phyloP scores from a whole-genome alignment of 805 yeast species.

The Wickerhamomyces pijperi region DNA sequence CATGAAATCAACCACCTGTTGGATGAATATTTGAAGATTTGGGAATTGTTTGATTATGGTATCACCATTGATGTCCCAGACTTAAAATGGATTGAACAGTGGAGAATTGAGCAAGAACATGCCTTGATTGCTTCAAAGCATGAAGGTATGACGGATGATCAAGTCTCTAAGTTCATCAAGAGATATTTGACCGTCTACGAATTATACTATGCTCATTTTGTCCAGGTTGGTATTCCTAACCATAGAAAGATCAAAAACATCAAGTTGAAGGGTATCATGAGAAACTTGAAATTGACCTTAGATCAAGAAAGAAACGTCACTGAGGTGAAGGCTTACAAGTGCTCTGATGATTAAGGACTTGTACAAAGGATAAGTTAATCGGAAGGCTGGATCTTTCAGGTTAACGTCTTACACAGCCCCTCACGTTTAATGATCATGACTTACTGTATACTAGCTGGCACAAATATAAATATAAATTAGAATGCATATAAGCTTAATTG shows the following conservation, averaged over 20 bases:
- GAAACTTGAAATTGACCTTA: constrained; percentile 11
- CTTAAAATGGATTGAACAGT: constrained; percentile 52
- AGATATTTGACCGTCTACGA: constrained; percentile 83
- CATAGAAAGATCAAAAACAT: constrained; percentile 8
- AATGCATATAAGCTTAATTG: too few relatives aligned
- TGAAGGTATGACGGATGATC: constrained; percentile 67
- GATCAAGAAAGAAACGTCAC: constrained; percentile 9
- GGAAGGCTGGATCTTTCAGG: neutral
- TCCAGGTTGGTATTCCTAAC: constrained; percentile 18
- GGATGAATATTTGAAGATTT: constrained; percentile 34
- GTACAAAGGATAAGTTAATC: too few relatives aligned
- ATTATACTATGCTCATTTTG: constrained; percentile 44
- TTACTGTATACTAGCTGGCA: too few relatives aligned
- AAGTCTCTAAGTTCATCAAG: constrained; percentile 60
- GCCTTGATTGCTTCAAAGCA: constrained; percentile 43
- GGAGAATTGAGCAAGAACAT: constrained; percentile 70
- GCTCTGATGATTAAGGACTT: neutral
- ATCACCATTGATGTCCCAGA: constrained; percentile 51
- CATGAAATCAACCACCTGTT: constrained; percentile 42
- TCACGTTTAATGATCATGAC: too few relatives aligned
- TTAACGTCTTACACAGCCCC: too few relatives aligned
- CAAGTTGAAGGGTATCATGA: constrained; percentile 6
- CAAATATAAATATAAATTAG: too few relatives aligned
- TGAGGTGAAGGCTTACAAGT: constrained; percentile 1
- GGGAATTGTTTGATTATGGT: constrained; percentile 51